Conservation (phyloP, 257 asterid genomes). For the Solanum tacnaense region DNA sequence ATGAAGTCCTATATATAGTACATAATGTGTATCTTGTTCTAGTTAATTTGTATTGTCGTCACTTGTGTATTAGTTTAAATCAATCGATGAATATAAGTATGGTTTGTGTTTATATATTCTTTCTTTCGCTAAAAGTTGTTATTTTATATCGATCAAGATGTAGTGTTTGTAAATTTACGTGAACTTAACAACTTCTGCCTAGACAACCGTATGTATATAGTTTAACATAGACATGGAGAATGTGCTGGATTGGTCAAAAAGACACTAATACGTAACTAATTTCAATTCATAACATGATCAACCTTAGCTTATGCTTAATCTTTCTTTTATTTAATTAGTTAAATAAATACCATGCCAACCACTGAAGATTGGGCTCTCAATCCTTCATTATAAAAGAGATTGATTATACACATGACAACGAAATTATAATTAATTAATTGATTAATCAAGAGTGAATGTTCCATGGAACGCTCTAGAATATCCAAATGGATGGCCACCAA, state of each 20-base stretch:
- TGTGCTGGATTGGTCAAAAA: not conserved
- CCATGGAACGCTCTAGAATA: not conserved
- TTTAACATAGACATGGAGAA: no score
- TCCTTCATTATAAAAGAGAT: not conserved
- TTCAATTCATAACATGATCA: not conserved
- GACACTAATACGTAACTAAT: not conserved
- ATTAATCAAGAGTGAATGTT: not conserved
- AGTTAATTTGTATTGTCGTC: not conserved
- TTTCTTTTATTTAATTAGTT: not conserved
- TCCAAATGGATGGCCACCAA: not conserved
- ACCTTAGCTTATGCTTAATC: not conserved
- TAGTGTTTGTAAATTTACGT: not conserved
- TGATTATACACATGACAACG: not conserved
- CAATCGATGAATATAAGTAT: not conserved
- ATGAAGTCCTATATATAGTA: not conserved
- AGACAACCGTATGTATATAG: fast-evolving
- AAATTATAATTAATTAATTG: not conserved
- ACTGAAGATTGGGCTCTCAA: not conserved
- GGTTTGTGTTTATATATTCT: not conserved
- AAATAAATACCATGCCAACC: not conserved
- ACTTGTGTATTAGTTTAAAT: not conserved
- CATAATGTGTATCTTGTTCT: not conserved
- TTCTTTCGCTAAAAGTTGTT: not conserved
- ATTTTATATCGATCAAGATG: no score
- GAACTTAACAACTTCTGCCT: no score